Evolutionary conservation across 345 rosid genomes (phyloP), one percentile per base, ranked within the genome.

Genomic region (Arabis hirsuta): DNA sequence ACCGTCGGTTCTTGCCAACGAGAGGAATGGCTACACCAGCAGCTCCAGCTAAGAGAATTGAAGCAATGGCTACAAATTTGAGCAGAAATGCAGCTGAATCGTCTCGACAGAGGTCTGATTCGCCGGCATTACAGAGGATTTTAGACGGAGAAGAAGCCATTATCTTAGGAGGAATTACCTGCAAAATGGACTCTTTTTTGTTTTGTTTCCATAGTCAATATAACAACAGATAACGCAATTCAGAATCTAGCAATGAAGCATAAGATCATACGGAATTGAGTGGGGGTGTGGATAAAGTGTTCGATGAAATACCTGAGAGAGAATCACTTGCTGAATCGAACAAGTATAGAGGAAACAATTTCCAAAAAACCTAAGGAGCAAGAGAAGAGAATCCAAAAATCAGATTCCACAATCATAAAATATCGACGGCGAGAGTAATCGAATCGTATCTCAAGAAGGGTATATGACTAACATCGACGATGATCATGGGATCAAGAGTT

Each of bases 1-100:
- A 84, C 36, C 81, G 87, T 4, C 88, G 80, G 58, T 81, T 85
- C 80, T 55, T 87, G 14, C 98, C 96, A 4, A 94, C 14, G 6
- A 94, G 84, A 1, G 98, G 98, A 65, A 90, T 76, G 9, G 96
- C 85, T 13, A 94, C 74, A 27, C 97, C 97, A 0, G 59, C 81
- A 3, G 86, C 80, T 16, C 98, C 97, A 5, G 90, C 84, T 26
- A 89, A 16, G 65, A 94, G 85, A 62, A 94, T 90, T 0, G 90
- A 86, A 0, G 81, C 96, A 54, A 94, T 88, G 55, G 92, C 98
- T 0, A 89, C 80, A 58, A 86, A 73, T 64, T 94, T 90, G 43
- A 92, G 88, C 0, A 63, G 22, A 41, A 85, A 73, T 1, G 98
- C 96, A 1, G 85, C 82, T 8, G 83, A 70, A 19, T 84, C 87